These are phyloP conservation scores for Tulasnella sp. DNA, from an alignment of 768 basidiomycete genomes.

Conservation along the genomic window DNA sequence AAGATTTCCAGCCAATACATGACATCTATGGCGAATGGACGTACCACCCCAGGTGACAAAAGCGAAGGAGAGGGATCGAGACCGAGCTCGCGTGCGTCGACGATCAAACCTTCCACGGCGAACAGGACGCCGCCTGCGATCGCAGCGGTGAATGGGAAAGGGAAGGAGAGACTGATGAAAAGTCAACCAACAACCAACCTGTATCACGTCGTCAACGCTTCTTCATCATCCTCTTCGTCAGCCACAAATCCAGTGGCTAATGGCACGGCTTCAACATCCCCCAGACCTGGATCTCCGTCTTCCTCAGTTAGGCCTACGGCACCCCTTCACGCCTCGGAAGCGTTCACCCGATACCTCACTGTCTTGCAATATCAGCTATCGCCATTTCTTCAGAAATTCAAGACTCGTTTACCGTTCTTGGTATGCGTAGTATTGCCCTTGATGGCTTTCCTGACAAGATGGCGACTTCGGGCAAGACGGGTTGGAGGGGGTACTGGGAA, in stretches of 20 bases:
- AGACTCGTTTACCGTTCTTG: conserved; percentile 40
- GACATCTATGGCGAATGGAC: conserved; percentile 12
- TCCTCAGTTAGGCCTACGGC: conserved; percentile 16
- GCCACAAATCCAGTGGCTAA: conserved; percentile 24
- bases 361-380: conserved; percentile 39
- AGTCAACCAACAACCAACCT: conserved; percentile 3
- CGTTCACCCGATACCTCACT: conserved; percentile 30
- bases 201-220: conserved; percentile 15
- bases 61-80: conserved; percentile 19
- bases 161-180: too few relatives aligned
- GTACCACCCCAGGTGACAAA: conserved; percentile 10
- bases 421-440: conserved; percentile 36
- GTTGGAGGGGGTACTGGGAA: conserved; percentile 3
- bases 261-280: conserved; percentile 16
- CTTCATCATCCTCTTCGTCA: conserved; percentile 25
- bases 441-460: conserved; percentile 19
- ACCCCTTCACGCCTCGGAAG: conserved; percentile 22
- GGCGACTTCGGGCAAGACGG: neutral
- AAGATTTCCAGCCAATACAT: conserved; percentile 24
- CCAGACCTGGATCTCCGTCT: conserved; percentile 12
- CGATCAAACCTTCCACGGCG: neutral
- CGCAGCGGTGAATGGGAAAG: too few relatives aligned
- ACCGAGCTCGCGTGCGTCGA: conserved; percentile 9
- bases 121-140: neutral
- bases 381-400: conserved; percentile 33